Evolutionary conservation across 1,284 basidiomycete genomes (phyloP).

Genomic region (Paramarasmius palmivorus): DNA sequence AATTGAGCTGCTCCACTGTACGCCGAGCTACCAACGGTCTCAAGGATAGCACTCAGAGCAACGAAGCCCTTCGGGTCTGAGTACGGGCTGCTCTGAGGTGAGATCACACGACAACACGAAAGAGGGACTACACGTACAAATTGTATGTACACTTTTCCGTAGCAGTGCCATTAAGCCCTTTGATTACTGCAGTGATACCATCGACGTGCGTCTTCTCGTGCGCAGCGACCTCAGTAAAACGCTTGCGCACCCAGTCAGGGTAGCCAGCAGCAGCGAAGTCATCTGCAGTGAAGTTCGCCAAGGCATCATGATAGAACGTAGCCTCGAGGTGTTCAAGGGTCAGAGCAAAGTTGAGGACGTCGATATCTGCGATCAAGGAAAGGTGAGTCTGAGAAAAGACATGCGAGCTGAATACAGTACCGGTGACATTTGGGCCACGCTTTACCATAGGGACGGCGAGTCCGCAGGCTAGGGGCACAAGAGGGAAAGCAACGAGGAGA

Average conservation of each 20-base stretch:
- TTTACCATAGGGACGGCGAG: neutral
- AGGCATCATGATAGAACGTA: constrained; percentile 36
- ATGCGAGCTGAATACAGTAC: neutral
- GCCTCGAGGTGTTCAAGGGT: constrained; percentile 56
- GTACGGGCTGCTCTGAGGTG: constrained; percentile 40
- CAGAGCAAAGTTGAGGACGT: constrained; percentile 53
- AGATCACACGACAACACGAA: neutral
- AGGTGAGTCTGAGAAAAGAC: neutral
- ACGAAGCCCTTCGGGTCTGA: constrained; percentile 50
- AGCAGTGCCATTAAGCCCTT: constrained; percentile 14
- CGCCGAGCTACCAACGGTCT: constrained; percentile 54
- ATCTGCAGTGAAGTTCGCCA: constrained; percentile 37
- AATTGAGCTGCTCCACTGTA: constrained; percentile 55
- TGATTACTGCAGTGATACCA: constrained; percentile 21
- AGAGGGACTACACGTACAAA: constrained; percentile 4
- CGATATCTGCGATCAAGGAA: constrained; percentile 21
- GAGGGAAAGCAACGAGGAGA: neutral
- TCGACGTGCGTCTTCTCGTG: constrained; percentile 48
- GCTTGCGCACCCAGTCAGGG: constrained; percentile 39
- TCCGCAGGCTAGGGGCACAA: neutral
- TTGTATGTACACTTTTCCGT: constrained; percentile 9
- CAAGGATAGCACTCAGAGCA: constrained; percentile 53
- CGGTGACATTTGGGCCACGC: neutral
- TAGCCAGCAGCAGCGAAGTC: constrained; percentile 47
- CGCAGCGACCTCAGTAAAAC: constrained; percentile 44